phyloP scores from a whole-genome alignment of 176 grass and related monocot species.

The Musa schizocarpa region DNA sequence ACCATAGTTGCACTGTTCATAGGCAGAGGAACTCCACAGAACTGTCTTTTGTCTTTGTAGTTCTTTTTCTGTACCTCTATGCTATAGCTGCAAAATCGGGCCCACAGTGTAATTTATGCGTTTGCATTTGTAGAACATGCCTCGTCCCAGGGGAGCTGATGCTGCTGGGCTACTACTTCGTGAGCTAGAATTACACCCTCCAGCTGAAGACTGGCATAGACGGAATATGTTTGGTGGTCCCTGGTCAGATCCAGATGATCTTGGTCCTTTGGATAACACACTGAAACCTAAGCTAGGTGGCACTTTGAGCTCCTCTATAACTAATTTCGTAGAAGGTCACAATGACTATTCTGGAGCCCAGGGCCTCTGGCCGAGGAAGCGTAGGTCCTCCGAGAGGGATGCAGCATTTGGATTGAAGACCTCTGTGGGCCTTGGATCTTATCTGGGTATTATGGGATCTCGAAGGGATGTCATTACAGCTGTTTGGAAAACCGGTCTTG shows the following conservation, averaged over 20 bases:
- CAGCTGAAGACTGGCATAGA: conserved; percentile 95
- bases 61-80: neutral
- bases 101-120: neutral
- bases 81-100: neutral
- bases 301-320: conserved; percentile 31
- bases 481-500: conserved; percentile 86
- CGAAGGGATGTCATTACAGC: conserved; percentile 88
- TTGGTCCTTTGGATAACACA: conserved; percentile 75
- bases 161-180: conserved; percentile 93
- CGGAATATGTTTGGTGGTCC: conserved; percentile 99
- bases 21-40: too few relatives aligned
- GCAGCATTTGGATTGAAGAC: conserved; percentile 98
- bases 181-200: conserved; percentile 93
- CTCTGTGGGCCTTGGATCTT: conserved; percentile 84
- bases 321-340: conserved; percentile 45
- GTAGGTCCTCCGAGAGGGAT: conserved; percentile 86
- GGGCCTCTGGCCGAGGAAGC: conserved; percentile 89
- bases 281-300: conserved; percentile 53
- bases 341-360: conserved; percentile 40
- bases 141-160: conserved; percentile 93
- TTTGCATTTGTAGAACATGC: conserved; percentile 66
- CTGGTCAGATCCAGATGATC: conserved; percentile 88
- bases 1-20: too few relatives aligned
- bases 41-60: neutral
- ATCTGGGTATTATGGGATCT: conserved; percentile 98